Evolutionary conservation across 352 stramenopile genomes (phyloP), one percentile per base, ranked within the genome.

Genomic region (Phytopythium mirpurense): DNA sequence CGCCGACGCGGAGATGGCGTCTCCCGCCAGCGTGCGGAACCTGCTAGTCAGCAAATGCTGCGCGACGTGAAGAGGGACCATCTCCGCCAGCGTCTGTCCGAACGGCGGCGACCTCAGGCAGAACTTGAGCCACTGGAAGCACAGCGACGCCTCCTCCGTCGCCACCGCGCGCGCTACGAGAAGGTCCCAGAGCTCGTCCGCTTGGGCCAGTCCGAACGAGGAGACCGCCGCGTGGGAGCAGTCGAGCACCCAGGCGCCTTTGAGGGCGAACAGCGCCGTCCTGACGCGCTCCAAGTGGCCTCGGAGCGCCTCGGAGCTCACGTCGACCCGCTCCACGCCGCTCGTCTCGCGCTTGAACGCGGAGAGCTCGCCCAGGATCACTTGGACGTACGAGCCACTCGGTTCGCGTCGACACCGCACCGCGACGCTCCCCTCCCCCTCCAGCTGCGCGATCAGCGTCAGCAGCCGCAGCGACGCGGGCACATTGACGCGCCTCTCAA

Each of bases 51-150:
- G 16, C 38, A 84, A 23, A 59, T 67, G 62, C 23, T 68, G 45
- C 14, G 65, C 44, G 15, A 80, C 63, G 1, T 51, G 36, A 0
- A 57, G 32, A 5, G 65, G 56, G 41, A 83, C 57, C 21, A 83
- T 46, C 29, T 58, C 0, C 27, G 29, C 27, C 2, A 7, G 24
- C 19, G 23, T 32, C 29, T 45, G 6, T 59, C 49, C 10, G 31
- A 27, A 19, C 16, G 70, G 14, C 18, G 63, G 47, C 5, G 73
- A 70, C 15, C 69, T 75, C 55, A 83, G 65, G 35, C 77, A 92
- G 3, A 85, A 67, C 45, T 85, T 72, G 51, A 90, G 67, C 82
- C 82, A 92, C 26, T 88, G 71, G 38, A 92, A 92, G 47, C 70
- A 88, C 4, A 90, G 59, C 6, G 79, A 67, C 0, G 68, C 59